Base-by-base conservation (phyloP, 129 eudicot genomes). In the Artemisia tridentata region DNA sequence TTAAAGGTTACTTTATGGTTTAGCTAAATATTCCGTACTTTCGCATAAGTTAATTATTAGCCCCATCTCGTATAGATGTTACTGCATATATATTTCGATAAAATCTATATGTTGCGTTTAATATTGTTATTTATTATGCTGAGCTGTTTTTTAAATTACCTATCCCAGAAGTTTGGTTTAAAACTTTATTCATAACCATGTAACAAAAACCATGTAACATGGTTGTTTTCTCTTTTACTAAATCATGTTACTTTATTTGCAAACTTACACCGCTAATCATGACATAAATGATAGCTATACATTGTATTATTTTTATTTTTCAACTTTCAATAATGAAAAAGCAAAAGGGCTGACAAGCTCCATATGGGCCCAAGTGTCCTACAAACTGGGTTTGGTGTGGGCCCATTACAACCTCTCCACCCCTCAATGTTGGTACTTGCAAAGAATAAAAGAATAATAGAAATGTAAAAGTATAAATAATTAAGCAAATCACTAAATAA, bases 311-410 rank as follows among this genome's bases (percentile, higher is more conserved):
- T 51, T 51, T 7, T 12, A 51, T 6, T 13, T 51, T 16, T 51
- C 56, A 51, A 51, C n/a, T 6, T 10, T 56, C 43, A 61, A 11
- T 65, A 20, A 65, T 20, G 41, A 43, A 15, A 71, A 71, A 71
- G 67, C 54, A 43, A 56, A 56, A 71, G 21, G 16, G 25, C 19
- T 69, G 20, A 60, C 29, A 38, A 54, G 65, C 51, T 54, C 20
- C 75, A 45, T 58, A 71, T 71, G 75, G 67, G 67, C 75, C 75
- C 67, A 21, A 71, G 67, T 57, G 23, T 58, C 16, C 46, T 71
- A 38, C 57, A 71, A 20, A 45, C 14, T 57, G 67, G 46, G 75
- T 71, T 71, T 20, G 11, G 15, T 20, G 45, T 56, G 75, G 75
- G 75, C 57, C 75, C 66, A 58, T 57, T 71, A 7, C 55, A 71